Base-by-base conservation (phyloP, 306 rosid genomes). In the Cyamopsis tetragonoloba region DNA sequence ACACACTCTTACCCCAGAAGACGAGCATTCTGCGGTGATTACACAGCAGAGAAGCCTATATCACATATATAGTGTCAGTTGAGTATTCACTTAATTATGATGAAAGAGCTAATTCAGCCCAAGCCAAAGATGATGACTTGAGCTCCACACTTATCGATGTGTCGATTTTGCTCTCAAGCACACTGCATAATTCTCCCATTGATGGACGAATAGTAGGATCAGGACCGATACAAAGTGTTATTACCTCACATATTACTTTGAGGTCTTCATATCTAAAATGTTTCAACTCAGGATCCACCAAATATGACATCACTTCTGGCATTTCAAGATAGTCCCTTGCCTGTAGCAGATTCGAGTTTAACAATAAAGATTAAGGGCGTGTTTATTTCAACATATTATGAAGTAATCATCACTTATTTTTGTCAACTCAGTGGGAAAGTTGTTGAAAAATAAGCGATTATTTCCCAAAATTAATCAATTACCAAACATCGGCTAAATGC, bases 91-190 rank as follows among this genome's bases (percentile, higher is more conserved):
- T 72, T 49, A 48, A 70, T 79, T 66, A 87, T 34, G 99, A 88
- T 51, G 87, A 85, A 64, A 95, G 96, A 18, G 92, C 97, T 58
- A 90, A 92, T 44, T 95, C 97, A 39, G 97, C 99, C 99, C 99
- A 95, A 48, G 99, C 99, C 71, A 95, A 68, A 44, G 96, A 88
- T 68, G 98, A 87, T 4, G 95, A 70, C 82, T 83, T 95, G 62
- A 91, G 81, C 67, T 90, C 99, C 18, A 86, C 65, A 0, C 82
- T 79, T 32, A 86, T 71, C 0, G 97, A 80, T 18, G 96, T 88
- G 85, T 90, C 97, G 1, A 95, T 90, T 80, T 63, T 71, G 83
- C 75, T 80, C 85, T 90, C 97, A 70, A 95, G 57, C 79, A 85
- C 79, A 68, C 20, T 44, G 80, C 91, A 86, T 17, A 90, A 18